These are phyloP conservation scores for Hypoxylon sp. DNA, from an alignment of 2,329 filamentous ascomycete genomes.

Conservation along the genomic window DNA sequence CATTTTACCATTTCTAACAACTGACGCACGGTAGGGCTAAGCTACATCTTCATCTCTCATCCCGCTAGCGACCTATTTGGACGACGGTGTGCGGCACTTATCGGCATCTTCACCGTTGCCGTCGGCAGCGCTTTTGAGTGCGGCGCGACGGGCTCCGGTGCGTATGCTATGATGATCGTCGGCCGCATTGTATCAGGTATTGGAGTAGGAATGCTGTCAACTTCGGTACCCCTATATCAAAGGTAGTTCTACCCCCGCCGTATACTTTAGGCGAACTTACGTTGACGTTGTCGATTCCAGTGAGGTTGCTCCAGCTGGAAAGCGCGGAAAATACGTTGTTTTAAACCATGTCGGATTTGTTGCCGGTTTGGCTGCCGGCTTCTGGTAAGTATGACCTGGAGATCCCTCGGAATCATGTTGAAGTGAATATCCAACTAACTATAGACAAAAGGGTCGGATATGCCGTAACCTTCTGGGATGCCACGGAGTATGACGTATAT, in stretches of 20 bases:
- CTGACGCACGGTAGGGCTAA: conserved; percentile 49
- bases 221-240: conserved; percentile 71
- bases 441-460: conserved; percentile 66
- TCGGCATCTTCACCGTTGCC: conserved; percentile 62
- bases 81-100: conserved; percentile 65
- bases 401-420: not conserved
- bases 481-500: conserved; percentile 59
- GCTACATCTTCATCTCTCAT: conserved; percentile 69
- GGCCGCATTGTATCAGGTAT: conserved; percentile 68
- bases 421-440: conserved; percentile 14
- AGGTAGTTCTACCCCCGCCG: conserved; percentile 55
- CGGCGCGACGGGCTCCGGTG: conserved; percentile 58
- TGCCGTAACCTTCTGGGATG: conserved; percentile 67
- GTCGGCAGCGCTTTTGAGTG: conserved; percentile 66
- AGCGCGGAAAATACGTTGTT: conserved; percentile 70
- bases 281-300: conserved; percentile 51
- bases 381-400: conserved; percentile 61
- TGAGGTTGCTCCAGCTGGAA: conserved; percentile 67
- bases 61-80: conserved; percentile 66
- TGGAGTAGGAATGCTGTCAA: conserved; percentile 69
- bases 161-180: conserved; percentile 64
- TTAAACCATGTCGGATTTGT: conserved; percentile 73
- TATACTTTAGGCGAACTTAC: not conserved
- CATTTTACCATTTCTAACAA: not conserved
- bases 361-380: conserved; percentile 66